Conservation (phyloP, 306 rosid genomes). For the Cicer arietinum region DNA sequence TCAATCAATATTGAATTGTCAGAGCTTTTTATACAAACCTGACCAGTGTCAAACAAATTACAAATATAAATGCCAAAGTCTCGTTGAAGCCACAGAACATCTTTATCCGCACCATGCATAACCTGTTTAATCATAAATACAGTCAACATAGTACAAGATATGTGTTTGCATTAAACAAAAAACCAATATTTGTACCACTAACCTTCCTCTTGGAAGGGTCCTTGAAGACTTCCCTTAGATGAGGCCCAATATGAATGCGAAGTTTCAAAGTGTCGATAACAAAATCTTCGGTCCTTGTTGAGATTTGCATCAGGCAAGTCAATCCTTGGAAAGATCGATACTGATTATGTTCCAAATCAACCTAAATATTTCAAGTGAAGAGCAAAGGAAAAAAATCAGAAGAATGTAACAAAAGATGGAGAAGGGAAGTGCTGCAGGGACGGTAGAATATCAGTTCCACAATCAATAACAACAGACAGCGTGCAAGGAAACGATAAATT, state of each 20-base stretch:
- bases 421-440: neutral
- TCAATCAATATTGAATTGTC: constrained; percentile 22
- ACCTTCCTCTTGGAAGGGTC: constrained; percentile 95
- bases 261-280: constrained; percentile 90
- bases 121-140: constrained; percentile 63
- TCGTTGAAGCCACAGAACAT: constrained; percentile 90
- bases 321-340: constrained; percentile 96
- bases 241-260: constrained; percentile 85
- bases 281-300: constrained; percentile 92
- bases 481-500: neutral
- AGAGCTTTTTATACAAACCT: constrained; percentile 59
- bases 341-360: constrained; percentile 96
- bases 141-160: constrained; percentile 30
- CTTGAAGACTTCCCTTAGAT: constrained; percentile 87
- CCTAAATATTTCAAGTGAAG: constrained; percentile 54
- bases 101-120: constrained; percentile 98
- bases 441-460: constrained; percentile 15
- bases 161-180: constrained; percentile 3
- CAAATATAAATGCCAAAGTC: constrained; percentile 95
- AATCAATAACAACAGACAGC: neutral
- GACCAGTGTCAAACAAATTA: constrained; percentile 95
- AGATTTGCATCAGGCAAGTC: constrained; percentile 97
- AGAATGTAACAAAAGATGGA: constrained; percentile 24
- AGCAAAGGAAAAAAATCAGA: constrained; percentile 26
- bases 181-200: constrained; percentile 21